A percentile compares a stretch with the other conserved stretches of the same genome.
These are phyloP conservation scores for Micromonas pusilla DNA, from an alignment of 139 green algal species.

Conservation along the genomic window DNA sequence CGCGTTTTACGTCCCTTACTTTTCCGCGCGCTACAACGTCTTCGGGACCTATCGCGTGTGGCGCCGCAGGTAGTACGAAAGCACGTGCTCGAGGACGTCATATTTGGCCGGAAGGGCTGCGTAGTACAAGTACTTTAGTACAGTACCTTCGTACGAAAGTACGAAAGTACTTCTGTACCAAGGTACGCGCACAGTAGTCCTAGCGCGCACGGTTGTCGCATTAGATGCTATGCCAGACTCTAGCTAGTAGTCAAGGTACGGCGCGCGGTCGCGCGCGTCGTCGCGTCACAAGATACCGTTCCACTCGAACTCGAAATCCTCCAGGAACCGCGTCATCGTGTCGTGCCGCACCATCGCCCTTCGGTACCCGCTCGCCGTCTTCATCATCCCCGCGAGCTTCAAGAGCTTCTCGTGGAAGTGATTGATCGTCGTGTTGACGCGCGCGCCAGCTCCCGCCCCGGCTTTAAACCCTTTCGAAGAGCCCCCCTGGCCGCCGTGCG, in stretches of 20 bases:
- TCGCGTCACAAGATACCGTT: neutral
- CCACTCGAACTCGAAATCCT: conserved; percentile 13
- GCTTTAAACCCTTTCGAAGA: too few relatives aligned
- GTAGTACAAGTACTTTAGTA: too few relatives aligned
- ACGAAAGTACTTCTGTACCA: too few relatives aligned
- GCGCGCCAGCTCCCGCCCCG: neutral
- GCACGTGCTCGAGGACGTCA: neutral
- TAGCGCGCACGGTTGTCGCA: too few relatives aligned
- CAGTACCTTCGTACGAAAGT: too few relatives aligned
- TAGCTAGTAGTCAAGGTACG: too few relatives aligned
- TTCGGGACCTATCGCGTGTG: neutral
- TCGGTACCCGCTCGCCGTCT: neutral
- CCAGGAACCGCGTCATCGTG: neutral
- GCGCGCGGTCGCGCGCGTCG: too few relatives aligned
- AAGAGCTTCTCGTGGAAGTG: conserved; percentile 27
- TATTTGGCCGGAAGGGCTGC: too few relatives aligned
- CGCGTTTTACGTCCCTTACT: conserved; percentile 4
- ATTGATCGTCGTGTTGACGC: conserved; percentile 2
- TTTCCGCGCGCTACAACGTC: neutral
- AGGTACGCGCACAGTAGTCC: too few relatives aligned
- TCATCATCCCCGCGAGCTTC: conserved; percentile 14
- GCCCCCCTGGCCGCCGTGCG: too few relatives aligned
- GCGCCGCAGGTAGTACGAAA: neutral
- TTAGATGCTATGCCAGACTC: too few relatives aligned
- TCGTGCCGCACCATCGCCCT: neutral